Evolutionary conservation across 2,329 filamentous ascomycete genomes (phyloP), one percentile per base, ranked within the genome.

Genomic region (Raffaelea deltoideospora): DNA sequence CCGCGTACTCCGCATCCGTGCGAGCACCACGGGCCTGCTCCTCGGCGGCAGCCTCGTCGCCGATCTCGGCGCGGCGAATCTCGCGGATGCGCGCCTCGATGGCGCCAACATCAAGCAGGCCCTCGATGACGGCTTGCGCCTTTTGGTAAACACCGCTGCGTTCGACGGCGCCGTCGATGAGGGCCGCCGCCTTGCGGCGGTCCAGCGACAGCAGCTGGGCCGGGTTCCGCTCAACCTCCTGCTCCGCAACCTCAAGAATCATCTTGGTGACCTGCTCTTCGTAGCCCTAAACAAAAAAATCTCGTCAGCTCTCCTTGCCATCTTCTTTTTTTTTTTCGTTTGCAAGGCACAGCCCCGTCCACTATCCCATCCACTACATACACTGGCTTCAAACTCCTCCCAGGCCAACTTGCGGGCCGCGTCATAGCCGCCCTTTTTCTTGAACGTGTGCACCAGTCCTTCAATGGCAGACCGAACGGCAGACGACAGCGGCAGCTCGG

Each of bases 381-480:
- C 79, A 46, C 74, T 77, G 22, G 71, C 68, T 49, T 77, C 73
- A 46, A 84, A 83, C 40, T 81, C 76, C 32, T 80, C 72, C 70
- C 81, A 85, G 10, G 83, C 67, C 48, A 81, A 70, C 52, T 85
- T 87, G 42, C 82, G 75, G 44, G 87, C 70, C 13, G 69, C 63
- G 56, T 90, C 83, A 51, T 87, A 90, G 39, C 80, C 79, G 42
- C 83, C 83, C 56, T 84, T 85, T 60, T 87, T 88, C 58, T 87
- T 87, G 61, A 87, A 88, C 10, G 71, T 78, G 51, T 83, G 77
- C n/a, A 81, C 72, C 18, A 88, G 67, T 14, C 67, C 70, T 47
- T 87, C 81, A 39, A 88, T 84, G 2, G 78, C 76, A 2, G 71
- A 69, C 44, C 79, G 69, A 36, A 83, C 82, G n/a, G 74, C 69